Evolutionary conservation across 2,329 filamentous ascomycete genomes (phyloP).

Genomic region (Pseudogymnoascus sp.): DNA sequence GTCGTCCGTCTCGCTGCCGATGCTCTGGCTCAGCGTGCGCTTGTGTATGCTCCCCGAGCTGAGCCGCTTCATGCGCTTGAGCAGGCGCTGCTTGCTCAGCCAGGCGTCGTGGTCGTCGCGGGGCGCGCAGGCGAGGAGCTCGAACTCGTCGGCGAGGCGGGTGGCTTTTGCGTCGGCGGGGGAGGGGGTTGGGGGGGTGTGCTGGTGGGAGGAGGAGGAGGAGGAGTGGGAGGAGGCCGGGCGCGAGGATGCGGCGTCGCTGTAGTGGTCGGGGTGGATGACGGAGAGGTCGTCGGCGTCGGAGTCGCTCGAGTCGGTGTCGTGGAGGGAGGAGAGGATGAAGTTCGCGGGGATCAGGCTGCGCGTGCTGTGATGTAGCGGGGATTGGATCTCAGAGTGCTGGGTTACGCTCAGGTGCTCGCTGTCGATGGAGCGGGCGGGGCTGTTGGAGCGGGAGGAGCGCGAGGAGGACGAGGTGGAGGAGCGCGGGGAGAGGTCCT

Average conservation of each 20-base stretch:
- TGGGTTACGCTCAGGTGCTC: slow-evolving; percentile 2
- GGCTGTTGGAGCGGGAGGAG: not conserved
- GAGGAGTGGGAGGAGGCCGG: slow-evolving; percentile 12
- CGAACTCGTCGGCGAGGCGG: slow-evolving; percentile 11
- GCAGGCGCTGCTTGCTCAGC: slow-evolving; percentile 17
- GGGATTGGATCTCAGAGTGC: slow-evolving; percentile 23
- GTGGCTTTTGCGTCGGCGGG: slow-evolving; percentile 15
- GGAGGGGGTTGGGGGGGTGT: slow-evolving; percentile 17
- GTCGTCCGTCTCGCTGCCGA: slow-evolving; percentile 28
- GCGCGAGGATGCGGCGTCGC: slow-evolving; percentile 26
- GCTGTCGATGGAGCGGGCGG: not conserved
- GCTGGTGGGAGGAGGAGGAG: slow-evolving; percentile 9
- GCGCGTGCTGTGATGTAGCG: slow-evolving; percentile 16
- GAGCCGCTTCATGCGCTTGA: slow-evolving; percentile 23
- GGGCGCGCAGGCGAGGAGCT: not conserved
- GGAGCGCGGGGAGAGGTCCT: slow-evolving; percentile 34
- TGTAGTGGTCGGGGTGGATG: slow-evolving; percentile 26
- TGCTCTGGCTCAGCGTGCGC: slow-evolving; percentile 25
- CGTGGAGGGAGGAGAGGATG: slow-evolving; percentile 13
- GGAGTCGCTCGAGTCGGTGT: slow-evolving; percentile 23
- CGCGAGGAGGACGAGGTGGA: slow-evolving; percentile 25
- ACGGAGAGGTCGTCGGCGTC: slow-evolving; percentile 21
- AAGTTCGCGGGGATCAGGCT: slow-evolving; percentile 20
- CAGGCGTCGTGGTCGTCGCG: slow-evolving; percentile 17
- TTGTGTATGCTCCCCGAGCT: slow-evolving; percentile 26